Percentiles rank a stretch among this genome's conserved stretches.
Conservation (phyloP, 352 stramenopile genomes). For the Phytophthora sp. region DNA sequence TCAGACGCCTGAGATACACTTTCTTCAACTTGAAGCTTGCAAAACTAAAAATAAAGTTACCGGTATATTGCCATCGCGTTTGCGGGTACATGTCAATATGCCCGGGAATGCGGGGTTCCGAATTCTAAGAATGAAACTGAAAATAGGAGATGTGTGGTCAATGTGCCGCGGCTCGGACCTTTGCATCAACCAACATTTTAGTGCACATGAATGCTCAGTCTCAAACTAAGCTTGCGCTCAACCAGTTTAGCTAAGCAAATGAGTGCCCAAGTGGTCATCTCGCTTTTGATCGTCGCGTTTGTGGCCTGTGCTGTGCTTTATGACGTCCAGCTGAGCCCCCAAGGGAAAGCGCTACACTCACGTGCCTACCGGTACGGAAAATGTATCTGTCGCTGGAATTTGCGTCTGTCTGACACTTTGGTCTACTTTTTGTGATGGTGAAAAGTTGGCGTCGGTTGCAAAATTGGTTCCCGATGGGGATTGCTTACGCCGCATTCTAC, state of each 20-base stretch:
- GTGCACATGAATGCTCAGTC: not conserved
- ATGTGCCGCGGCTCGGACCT: too few species aligned
- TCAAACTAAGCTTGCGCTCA: not conserved
- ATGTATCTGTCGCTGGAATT: too few species aligned
- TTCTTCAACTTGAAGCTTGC: too few species aligned
- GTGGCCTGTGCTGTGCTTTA: not conserved
- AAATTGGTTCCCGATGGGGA: not conserved
- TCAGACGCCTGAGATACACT: too few species aligned
- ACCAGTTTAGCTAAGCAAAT: not conserved
- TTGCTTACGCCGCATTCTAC: not conserved
- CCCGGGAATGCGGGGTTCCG: conserved; percentile 3
- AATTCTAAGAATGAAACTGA: not conserved
- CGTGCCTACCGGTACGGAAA: not conserved
- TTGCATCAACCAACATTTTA: too few species aligned
- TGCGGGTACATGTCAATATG: too few species aligned
- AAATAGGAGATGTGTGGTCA: too few species aligned
- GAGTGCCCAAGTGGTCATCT: not conserved
- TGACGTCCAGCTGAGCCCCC: not conserved
- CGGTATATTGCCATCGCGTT: too few species aligned
- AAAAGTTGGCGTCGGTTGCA: not conserved
- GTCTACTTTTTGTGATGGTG: too few species aligned
- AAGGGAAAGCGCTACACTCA: not conserved
- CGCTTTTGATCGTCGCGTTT: not conserved
- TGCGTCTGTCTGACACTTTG: too few species aligned
- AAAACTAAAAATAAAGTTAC: too few species aligned